Evolutionary conservation across 2,329 filamentous ascomycete genomes (phyloP).

Genomic region (Didymella lethalis): DNA sequence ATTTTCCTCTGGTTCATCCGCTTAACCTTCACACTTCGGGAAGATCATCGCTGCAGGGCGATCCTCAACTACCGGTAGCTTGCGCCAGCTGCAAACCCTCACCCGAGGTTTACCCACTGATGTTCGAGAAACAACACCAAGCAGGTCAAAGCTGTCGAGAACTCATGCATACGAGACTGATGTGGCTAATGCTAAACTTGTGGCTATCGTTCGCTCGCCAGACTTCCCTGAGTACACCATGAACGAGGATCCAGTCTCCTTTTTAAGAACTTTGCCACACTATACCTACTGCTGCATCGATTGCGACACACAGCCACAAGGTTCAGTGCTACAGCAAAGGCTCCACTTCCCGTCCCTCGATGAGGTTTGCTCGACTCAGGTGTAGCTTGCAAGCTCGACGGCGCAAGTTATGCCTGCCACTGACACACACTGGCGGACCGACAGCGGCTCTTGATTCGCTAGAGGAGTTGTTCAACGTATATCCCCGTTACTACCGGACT

Average conservation of each 20-base stretch:
- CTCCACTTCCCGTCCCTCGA: background rate
- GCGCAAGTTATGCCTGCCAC: background rate
- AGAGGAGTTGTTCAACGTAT: background rate
- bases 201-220: constrained; percentile 3
- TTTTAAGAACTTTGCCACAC: background rate
- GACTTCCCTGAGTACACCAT: background rate
- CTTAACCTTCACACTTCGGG: background rate
- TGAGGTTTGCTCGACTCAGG: background rate
- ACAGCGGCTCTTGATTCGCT: background rate
- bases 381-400: background rate
- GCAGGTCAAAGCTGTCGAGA: background rate
- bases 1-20: background rate
- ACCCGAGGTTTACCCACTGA: background rate
- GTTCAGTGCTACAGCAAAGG: background rate
- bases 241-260: background rate
- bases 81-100: background rate
- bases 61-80: background rate
- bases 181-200: constrained; percentile 6
- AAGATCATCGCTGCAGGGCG: background rate
- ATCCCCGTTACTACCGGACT: background rate
- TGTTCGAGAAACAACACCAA: background rate
- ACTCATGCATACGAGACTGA: background rate
- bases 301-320: background rate
- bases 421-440: background rate
- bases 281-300: background rate